Conservation (phyloP, 179 eudicot genomes). For the Camellia oleifera region DNA sequence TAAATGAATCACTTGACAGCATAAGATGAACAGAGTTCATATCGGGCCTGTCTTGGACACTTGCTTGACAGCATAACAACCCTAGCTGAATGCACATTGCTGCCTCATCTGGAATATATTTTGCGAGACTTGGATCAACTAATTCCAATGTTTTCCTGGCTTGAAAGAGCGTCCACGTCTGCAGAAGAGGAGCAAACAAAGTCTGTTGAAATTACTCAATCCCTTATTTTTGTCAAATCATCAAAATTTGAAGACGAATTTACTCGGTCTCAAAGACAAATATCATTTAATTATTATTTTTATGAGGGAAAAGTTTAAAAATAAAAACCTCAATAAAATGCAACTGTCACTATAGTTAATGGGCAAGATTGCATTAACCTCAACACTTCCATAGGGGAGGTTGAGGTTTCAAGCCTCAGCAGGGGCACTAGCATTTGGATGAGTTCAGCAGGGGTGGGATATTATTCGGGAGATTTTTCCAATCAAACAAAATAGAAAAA, state of each 20-base stretch:
- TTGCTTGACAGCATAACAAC: slow-evolving; percentile 74
- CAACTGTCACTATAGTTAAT: not conserved
- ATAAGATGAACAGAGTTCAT: slow-evolving; percentile 68
- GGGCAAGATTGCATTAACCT: not conserved
- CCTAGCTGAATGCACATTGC: slow-evolving; percentile 82
- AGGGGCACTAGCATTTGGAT: too few species aligned
- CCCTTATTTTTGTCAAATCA: not conserved
- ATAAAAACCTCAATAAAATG: not conserved
- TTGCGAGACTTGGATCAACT: slow-evolving; percentile 46
- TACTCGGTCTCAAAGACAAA: too few species aligned
- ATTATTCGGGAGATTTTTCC: too few species aligned
- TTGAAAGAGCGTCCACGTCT: slow-evolving; percentile 71
- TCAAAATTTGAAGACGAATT: not conserved
- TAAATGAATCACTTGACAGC: slow-evolving; percentile 67
- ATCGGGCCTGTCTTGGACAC: slow-evolving; percentile 62
- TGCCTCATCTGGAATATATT: slow-evolving; percentile 44
- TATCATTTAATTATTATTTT: too few species aligned
- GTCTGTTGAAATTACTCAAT: not conserved
- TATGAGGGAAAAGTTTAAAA: too few species aligned
- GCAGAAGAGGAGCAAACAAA: slow-evolving; percentile 10
- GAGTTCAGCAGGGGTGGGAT: too few species aligned
- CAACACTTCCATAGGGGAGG: too few species aligned
- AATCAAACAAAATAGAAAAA: not conserved
- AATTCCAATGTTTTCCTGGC: slow-evolving; percentile 50
- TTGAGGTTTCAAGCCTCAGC: too few species aligned